Evolutionary conservation across 148 eudicot genomes (phyloP).

Genomic region (Euryodendron excelsum): DNA sequence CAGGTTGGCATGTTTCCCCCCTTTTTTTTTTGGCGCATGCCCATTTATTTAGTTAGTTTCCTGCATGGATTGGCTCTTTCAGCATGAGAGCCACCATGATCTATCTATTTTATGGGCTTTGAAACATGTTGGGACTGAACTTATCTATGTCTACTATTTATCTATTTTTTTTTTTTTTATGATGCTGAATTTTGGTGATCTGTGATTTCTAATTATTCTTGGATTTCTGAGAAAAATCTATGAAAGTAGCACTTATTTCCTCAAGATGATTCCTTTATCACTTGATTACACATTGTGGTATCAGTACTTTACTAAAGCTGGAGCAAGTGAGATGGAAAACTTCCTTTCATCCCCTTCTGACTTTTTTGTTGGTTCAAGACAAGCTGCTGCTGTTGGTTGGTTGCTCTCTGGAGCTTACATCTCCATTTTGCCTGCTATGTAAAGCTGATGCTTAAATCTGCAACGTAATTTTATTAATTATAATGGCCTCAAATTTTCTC

Average conservation of each 20-base stretch:
- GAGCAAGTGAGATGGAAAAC: not conserved
- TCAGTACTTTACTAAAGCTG: not conserved
- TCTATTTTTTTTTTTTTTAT: not conserved
- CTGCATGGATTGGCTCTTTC: not conserved
- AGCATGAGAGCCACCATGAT: not conserved
- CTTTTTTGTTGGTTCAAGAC: not conserved
- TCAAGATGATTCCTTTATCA: not conserved
- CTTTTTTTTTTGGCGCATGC: not conserved
- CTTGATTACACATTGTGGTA: not conserved
- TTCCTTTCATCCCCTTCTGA: not conserved
- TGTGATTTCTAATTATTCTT: not conserved
- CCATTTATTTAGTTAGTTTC: not conserved
- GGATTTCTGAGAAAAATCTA: not conserved
- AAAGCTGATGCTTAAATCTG: not conserved
- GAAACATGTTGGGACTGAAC: not conserved
- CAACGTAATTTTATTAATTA: not conserved
- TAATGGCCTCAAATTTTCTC: not conserved
- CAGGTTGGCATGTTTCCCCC: constrained; percentile 51
- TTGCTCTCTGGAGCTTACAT: not conserved
- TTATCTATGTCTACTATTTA: not conserved
- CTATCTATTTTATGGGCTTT: not conserved
- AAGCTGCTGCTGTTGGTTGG: not conserved
- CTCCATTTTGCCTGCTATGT: not conserved
- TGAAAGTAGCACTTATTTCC: not conserved
- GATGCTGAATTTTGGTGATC: not conserved